A percentile compares a stretch with the other conserved stretches of the same genome.
Conservation (phyloP, 2,329 filamentous ascomycete genomes). For the Pyrenochaeta sp. region DNA sequence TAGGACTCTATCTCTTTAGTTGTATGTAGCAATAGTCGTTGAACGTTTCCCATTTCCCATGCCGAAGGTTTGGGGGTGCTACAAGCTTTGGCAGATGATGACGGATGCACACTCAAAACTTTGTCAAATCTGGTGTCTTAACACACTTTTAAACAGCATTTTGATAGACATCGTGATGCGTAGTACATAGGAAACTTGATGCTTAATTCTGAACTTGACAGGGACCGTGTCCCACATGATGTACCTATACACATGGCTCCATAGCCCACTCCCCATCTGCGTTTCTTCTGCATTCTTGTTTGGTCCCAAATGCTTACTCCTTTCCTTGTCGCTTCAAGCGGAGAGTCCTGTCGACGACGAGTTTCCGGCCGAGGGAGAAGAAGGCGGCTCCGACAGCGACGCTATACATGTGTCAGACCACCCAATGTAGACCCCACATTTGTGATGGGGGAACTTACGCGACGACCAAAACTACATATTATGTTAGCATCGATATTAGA, state of each 20-base stretch:
- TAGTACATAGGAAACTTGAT: constrained; percentile 34
- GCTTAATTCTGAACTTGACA: constrained; percentile 30
- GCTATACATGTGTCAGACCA: constrained; percentile 50
- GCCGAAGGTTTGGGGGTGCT: neutral
- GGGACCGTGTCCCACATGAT: constrained; percentile 19
- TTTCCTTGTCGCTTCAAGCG: constrained; percentile 76
- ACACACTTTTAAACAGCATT: too few relatives aligned
- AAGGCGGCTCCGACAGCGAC: constrained; percentile 77
- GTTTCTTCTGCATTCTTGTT: constrained; percentile 7
- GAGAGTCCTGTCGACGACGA: constrained; percentile 89
- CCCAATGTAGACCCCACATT: constrained; percentile 14
- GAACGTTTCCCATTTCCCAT: neutral
- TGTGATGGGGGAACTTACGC: constrained; percentile 64
- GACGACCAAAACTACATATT: constrained; percentile 77
- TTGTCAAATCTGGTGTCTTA: too few relatives aligned
- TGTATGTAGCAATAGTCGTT: neutral
- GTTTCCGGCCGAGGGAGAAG: constrained; percentile 85
- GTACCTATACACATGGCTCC: constrained; percentile 34
- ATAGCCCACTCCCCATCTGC: constrained; percentile 15
- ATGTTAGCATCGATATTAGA: constrained; percentile 21
- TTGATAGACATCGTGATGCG: neutral
- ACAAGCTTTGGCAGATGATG: neutral
- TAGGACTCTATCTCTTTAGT: neutral
- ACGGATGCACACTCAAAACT: too few relatives aligned
- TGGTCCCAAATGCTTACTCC: constrained; percentile 29